Evolutionary conservation across 2,329 filamentous ascomycete species (phyloP), one percentile per base, ranked within the genome.

Genomic region (Arthrinium phaeospermum): DNA sequence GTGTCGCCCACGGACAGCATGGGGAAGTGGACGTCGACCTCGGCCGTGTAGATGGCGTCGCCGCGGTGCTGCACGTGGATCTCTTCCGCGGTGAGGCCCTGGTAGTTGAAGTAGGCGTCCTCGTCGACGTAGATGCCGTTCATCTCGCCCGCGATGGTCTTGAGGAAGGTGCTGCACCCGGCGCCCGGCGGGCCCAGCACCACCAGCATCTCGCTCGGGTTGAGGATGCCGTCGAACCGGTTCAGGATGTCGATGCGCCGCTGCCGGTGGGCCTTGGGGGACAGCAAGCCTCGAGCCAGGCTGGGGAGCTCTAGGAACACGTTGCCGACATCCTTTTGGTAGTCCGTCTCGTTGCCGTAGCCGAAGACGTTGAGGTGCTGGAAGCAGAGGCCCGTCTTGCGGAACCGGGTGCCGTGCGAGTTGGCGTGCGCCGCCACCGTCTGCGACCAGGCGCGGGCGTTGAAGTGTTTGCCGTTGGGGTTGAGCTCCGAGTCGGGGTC

Each of bases 1-100:
- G 93, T 96, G 75, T 94, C 88, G 1, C 91, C 90, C 14, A 95
- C 92, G 0, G 91, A 94, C 27, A 96, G 83, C 24, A 93, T 91
- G 0, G 93, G 91, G 75, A 94, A 95, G 76, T 86, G 86, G 4
- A 85, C 73, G 72, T 83, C 76, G n/a, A 76, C 73, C 72, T 74
- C 72, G 70, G 71, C 70, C 5, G 73, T 73, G 37, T 74, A 76
- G 8, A 86, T 80, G 90, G 91, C 51, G 41, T 75, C 72, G 19
- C 90, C 91, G 72, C 89, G 87, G 77, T 91, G 93, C 76, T 91
- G 85, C 72, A 85, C 85, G 68, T 84, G 83, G 85, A 91, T 91
- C 71, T 84, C 80, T 73, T 83, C 79, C 73, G 85, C 84, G 0
- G 85, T 79, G 22, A 88, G 87, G 24, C 91, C 91, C 71, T 92